These are phyloP conservation scores for Leccinum olivaceopallidum DNA, from an alignment of 768 basidiomycete genomes.

Conservation along the genomic window DNA sequence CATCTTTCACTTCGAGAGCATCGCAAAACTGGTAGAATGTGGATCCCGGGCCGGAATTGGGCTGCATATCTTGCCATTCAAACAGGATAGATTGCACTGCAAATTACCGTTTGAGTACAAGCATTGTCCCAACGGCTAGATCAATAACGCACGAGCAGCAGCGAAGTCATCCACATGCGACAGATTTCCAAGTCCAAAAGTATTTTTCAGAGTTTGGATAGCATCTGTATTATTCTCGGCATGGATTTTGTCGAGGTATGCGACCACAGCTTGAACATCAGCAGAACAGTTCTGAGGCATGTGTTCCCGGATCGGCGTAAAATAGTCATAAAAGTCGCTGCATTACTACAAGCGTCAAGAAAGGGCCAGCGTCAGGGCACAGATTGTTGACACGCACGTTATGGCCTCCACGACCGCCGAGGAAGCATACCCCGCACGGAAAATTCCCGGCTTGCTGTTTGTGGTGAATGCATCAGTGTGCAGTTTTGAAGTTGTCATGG, in stretches of 20 bases:
- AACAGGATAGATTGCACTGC: conserved; percentile 52
- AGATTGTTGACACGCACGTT: conserved; percentile 29
- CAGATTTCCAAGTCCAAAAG: conserved; percentile 58
- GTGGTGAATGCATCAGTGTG: background rate
- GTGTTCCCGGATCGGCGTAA: conserved; percentile 64
- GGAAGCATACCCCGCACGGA: conserved; percentile 46
- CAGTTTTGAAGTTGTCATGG: background rate
- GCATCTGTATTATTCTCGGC: conserved; percentile 42
- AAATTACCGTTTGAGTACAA: conserved; percentile 25
- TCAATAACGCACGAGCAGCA: conserved; percentile 43
- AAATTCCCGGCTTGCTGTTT: conserved; percentile 40
- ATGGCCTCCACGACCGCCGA: conserved; percentile 49
- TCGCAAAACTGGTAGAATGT: conserved; percentile 43
- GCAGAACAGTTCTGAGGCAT: conserved; percentile 77
- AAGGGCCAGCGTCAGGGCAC: background rate
- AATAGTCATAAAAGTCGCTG: conserved; percentile 47
- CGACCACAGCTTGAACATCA: conserved; percentile 64
- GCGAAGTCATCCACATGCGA: conserved; percentile 69
- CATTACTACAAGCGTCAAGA: background rate
- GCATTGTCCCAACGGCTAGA: background rate
- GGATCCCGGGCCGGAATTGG: conserved; percentile 44
- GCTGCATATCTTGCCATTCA: conserved; percentile 69
- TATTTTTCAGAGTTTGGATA: conserved; percentile 49
- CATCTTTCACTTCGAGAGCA: conserved; percentile 40
- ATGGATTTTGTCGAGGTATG: conserved; percentile 61